Evolutionary conservation across 2,329 filamentous ascomycete genomes (phyloP).

Genomic region (Alternaria alternata): DNA sequence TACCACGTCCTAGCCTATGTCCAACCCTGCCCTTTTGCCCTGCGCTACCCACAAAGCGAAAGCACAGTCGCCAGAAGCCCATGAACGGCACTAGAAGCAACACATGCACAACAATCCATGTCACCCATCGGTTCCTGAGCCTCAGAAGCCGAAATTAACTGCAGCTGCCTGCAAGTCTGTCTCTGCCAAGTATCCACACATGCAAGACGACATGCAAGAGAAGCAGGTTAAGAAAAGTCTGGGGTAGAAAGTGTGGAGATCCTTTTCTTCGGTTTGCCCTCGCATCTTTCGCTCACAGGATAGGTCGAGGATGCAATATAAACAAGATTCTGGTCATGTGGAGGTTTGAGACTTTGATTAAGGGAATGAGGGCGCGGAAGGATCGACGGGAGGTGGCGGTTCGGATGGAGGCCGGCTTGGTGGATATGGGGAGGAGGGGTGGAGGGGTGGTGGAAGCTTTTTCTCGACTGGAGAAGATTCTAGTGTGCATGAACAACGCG

Average conservation of each 20-base stretch:
- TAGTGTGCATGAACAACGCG: neutral
- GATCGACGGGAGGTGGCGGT: neutral
- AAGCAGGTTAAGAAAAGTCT: slow-evolving; percentile 10
- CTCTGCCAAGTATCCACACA: neutral
- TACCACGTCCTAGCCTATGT: neutral
- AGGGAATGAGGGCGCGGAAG: neutral
- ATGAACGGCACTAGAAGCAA: slow-evolving; percentile 2
- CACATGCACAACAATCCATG: neutral
- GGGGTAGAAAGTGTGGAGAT: slow-evolving; percentile 22
- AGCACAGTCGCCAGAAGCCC: neutral
- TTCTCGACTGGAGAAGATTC: neutral
- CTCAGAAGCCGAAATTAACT: slow-evolving; percentile 28
- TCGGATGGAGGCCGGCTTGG: neutral
- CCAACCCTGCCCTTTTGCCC: neutral
- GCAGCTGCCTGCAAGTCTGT: neutral
- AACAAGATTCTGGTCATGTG: slow-evolving; percentile 21
- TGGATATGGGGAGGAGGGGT: neutral
- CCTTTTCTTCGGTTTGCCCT: neutral
- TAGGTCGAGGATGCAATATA: neutral
- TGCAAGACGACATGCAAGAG: neutral
- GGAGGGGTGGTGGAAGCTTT: neutral
- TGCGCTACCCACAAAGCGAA: neutral
- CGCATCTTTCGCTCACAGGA: too few species aligned
- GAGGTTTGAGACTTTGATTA: slow-evolving; percentile 14
- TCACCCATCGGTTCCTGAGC: slow-evolving; percentile 31